Base-by-base conservation (phyloP, 768 basidiomycete genomes). In the Hortiboletus campestris region DNA sequence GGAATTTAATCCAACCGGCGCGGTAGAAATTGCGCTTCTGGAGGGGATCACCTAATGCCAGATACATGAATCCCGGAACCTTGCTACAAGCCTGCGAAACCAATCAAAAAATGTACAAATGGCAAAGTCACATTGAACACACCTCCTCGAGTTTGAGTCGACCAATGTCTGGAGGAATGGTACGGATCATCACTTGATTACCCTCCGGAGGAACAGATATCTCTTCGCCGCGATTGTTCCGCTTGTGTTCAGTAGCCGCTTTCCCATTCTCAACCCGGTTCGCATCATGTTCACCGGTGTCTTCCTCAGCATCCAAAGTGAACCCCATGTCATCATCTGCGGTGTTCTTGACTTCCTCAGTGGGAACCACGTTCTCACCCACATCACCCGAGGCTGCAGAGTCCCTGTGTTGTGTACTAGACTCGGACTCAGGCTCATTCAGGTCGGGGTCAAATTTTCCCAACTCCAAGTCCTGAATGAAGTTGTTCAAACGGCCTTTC, bases 21-120 rank as follows among this genome's bases (percentile, higher is more conserved):
- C 96, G 90, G 68, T 96, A 94, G 69, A 90, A 98, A 63, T 90
- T 91, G 56, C 93, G 86, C 74, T 95, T 95, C 71, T 93, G 91
- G 40, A 92, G 74, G 11, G 96, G 95, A 61, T 98, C 95, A 28
- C 92, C 93, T 0, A 98, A 75, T 10, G 94, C 94, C 16, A 98
- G 82, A 71, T 96, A 89, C 45, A 91, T 77, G 69, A 86, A 98
- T 3, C 94, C 95, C 6, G 87, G 81, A 51, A 92, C 77, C 62
- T 83, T 84, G 55, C 79, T 75, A 65, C 89, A 90, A 36, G 88
- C 83, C 95, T 97, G 59, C 2, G 51, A 34, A 60, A 22, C 41
- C 38, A 3, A 55, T 58, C 19, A 58, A 44, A 17, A 53, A 48
- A 51, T n/a, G 39, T 42, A 35, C 52, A 35, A n/a, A 51, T 13